Evolutionary conservation across 2,329 filamentous ascomycete species (phyloP), one percentile per base, ranked within the genome.

Genomic region (Metarhizium humberi): DNA sequence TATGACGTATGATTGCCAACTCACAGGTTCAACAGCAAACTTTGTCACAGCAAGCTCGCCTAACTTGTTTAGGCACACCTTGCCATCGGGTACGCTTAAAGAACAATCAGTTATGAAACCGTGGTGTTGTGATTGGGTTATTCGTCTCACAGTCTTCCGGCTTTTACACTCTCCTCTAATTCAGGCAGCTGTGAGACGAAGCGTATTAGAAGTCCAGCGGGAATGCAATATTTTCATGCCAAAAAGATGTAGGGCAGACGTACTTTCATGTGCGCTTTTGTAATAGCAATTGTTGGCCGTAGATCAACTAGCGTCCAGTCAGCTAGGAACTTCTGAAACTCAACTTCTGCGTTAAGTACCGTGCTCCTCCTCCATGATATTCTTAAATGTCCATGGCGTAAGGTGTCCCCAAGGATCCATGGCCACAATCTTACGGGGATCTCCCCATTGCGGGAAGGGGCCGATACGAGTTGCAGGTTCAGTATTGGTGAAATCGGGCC

Each of bases 351-450:
- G 10, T 7, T 4, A 30, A 18, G 11, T 69, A 82, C 82, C 74
- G 62, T 90, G 83, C 48, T 96, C 84, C 52, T 86, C 84, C 51
- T 88, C 78, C 64, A 94, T 91, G 49, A 82, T 79, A 59, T 92
- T 84, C 60, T 87, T 88, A 75, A 87, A 95, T 2, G 95, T 73
- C 86, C 87, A 92, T 8, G 90, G 89, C 8, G 87, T 82, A 57
- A 96, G 75, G 73, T 97, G 94, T 6, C 94, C 92, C 69, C 87
- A 89, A 0, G 92, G 92, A 67, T 97, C 94, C 90, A 99, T 96
- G 18, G 92, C 90, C 14, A 97, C 92, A 59, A 99, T 97, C 77
- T 96, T 97, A 71, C 90, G 90, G 65, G 81, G 82, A 67, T 95
- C 89, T 30, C 81, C 82, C 92, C 92, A 99, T 72, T 94, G 84